Percentiles rank a stretch among this genome's conserved stretches.
Conservation (phyloP, 1,284 basidiomycete species). For the Puccinia hordei region DNA sequence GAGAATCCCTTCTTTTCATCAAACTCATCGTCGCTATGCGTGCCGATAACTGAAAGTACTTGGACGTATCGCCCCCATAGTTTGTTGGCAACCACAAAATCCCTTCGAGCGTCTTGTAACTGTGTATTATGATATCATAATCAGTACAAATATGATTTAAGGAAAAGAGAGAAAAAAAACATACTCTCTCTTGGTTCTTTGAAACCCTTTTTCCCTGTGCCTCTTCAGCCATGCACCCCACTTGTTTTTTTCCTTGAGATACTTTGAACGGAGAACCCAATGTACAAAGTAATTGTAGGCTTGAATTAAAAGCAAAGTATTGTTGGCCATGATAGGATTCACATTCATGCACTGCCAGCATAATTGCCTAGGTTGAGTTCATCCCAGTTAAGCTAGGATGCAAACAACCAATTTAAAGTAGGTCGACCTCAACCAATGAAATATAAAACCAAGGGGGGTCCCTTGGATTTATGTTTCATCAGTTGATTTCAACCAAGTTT, state of each 20-base stretch:
- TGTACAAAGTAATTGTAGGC: slow-evolving; percentile 29
- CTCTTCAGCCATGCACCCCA: not conserved
- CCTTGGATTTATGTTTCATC: too few species aligned
- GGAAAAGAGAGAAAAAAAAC: not conserved
- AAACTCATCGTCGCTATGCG: too few species aligned
- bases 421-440: too few species aligned
- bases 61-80: not conserved
- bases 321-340: not conserved
- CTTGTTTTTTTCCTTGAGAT: slow-evolving; percentile 11
- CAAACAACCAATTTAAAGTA: too few species aligned
- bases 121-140: not conserved
- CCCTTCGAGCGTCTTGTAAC: not conserved
- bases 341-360: too few species aligned
- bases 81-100: slow-evolving; percentile 6
- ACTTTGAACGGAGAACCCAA: not conserved
- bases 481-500: too few species aligned
- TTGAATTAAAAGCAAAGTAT: not conserved
- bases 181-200: slow-evolving; percentile 12
- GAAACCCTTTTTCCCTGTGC: not conserved
- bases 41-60: too few species aligned
- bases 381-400: too few species aligned
- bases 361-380: too few species aligned
- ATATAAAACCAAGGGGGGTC: too few species aligned
- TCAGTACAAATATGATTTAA: too few species aligned
- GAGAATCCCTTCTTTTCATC: too few species aligned